Base-by-base conservation (phyloP, 2,329 filamentous ascomycete species). In the Monosporascus sp. region DNA sequence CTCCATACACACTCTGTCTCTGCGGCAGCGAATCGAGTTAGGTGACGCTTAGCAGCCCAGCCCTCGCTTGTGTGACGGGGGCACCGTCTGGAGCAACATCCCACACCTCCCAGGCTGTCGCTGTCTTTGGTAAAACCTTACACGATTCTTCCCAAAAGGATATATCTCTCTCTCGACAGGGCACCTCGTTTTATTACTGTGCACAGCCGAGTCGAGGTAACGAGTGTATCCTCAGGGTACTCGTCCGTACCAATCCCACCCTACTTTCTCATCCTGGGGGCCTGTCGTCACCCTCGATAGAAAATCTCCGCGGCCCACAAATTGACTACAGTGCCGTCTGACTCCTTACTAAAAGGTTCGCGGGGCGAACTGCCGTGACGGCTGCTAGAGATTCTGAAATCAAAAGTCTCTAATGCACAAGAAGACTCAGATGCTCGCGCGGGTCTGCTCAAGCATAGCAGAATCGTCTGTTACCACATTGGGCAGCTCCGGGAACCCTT, bases 401-500 rank as follows among this genome's bases (percentile, higher is more conserved):
- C 41, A n/a, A 22, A 22, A 16, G 41, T 44, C 5, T 22, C 31
- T 35, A 14, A 44, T 24, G 20, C 41, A 44, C 8, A 1, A 26
- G n/a, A n/a, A 20, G 20, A 16, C 41, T 44, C 9, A 5, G 31
- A 14, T 35, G 11, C 31, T 35, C 11, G 31, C 47, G 35, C 27
- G 35, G 19, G 46, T 22, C 26, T 50, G 53, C 47, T 53, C 41
- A 53, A 55, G 48, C 43, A 53, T 50, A 54, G 44, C 51, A 55
- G 46, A 49, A 57, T 52, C 54, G 51, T 44, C 40, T 24, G 16
- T 38, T 38, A 37, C 58, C 57, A 54, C 61, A 63, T 64, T 63
- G 57, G 63, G 64, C 59, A 64, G 56, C 64, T 63, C 58, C 53
- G 55, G 49, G 54, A 59, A 63, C 59, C 55, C 55, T 60, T 61